phyloP scores from a whole-genome alignment of 108 stramenopile species.

The Cyclostephanos invisitatus region DNA sequence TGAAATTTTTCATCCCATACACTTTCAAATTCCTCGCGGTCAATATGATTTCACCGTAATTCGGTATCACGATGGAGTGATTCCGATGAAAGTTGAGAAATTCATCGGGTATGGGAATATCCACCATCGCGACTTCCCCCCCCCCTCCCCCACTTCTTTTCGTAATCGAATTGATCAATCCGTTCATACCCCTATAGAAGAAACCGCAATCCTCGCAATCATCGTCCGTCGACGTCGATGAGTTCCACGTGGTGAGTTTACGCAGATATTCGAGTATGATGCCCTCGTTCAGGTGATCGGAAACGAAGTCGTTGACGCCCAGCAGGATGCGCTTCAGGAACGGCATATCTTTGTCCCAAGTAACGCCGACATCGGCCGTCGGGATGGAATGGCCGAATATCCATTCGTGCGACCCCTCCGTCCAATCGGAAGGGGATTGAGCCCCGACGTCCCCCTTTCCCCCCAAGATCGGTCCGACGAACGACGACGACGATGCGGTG shows the following conservation, averaged over 20 bases:
- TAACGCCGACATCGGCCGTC: constrained; percentile 8
- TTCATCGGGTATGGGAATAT: constrained; percentile 31
- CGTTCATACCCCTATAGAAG: constrained; percentile 71
- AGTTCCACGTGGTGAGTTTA: constrained; percentile 24
- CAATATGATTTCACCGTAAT: constrained; percentile 36
- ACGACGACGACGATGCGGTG: background rate
- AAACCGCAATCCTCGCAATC: constrained; percentile 53
- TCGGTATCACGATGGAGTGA: constrained; percentile 48
- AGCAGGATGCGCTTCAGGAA: constrained; percentile 33
- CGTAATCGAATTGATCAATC: constrained; percentile 53
- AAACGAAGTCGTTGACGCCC: constrained; percentile 32
- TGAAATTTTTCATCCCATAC: constrained; percentile 60
- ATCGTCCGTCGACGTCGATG: background rate
- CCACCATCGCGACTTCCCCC: constrained; percentile 13
- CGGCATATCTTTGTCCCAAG: constrained; percentile 48
- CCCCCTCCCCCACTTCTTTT: constrained; percentile 20
- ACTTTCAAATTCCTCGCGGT: constrained; percentile 36
- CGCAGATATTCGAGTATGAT: constrained; percentile 30
- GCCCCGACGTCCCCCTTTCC: background rate
- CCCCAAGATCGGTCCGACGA: background rate
- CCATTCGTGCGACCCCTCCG: background rate
- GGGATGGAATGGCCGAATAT: background rate
- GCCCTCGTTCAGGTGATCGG: constrained; percentile 47
- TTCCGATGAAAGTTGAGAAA: constrained; percentile 40
- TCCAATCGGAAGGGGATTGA: background rate